Evolutionary conservation across 805 yeast species (phyloP), one percentile per base, ranked within the genome.

Genomic region (Yamadazyma ubonensis): DNA sequence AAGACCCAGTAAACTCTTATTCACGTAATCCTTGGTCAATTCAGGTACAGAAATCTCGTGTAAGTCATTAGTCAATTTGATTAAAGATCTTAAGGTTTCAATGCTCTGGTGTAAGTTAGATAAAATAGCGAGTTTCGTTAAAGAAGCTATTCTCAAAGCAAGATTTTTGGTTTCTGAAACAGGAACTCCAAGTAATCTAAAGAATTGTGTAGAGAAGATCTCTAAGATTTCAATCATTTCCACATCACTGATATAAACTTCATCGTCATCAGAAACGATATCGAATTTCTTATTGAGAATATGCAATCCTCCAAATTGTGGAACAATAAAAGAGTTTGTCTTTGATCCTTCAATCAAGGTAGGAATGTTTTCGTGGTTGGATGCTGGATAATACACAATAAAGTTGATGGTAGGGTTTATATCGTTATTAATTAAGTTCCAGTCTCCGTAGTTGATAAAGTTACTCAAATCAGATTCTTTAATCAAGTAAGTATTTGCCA

Each of bases 281-380:
- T 63, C 62, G 28, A 58, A 42, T n/a, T 59, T 43, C 25, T 63
- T 56, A 53, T 82, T 71, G 57, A 65, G 54, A 47, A 83, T 65
- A 53, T 66, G 59, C 41, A 86, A 76, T 46, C 96, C 96, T 8
- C 93, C 95, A 86, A 96, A 90, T 61, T 86, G 95, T 6, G 96
- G 95, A 16, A 91, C 78, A 33, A 85, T 59, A 54, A 83, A 89
- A 39, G 81, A 78, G 57, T 75, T 82, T 33, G 79, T 65, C 53
- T 38, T 39, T 4, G 70, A 71, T 41, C 71, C 62, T 32, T 65
- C 75, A 34, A 83, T 76, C 4, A 44, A 49, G 52, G 79, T 67
- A 16, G 79, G 87, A 42, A 67, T 58, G 19, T 62, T 65, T 18
- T 67, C 63, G 27, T 60, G 52, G 44, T 63, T 61, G 14, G 59